phyloP scores from a whole-genome alignment of 768 basidiomycete genomes.

The Mycena albidolilacea region DNA sequence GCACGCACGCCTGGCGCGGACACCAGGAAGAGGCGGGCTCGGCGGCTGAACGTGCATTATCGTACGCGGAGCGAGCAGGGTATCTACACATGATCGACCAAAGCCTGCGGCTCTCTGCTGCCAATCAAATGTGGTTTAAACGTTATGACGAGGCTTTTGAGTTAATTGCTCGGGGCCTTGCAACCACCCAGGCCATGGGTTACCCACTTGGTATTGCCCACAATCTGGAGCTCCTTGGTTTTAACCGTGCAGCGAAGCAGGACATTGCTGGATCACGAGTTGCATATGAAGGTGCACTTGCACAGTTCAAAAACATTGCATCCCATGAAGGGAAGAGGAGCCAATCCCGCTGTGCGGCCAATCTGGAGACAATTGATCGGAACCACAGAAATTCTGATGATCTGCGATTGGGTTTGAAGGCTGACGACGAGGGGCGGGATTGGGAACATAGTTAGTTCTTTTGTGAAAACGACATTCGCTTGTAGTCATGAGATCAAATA shows the following conservation, averaged over 20 bases:
- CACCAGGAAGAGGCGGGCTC: not conserved
- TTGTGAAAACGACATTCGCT: constrained; percentile 4
- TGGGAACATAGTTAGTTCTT: constrained; percentile 8
- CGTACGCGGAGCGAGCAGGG: not conserved
- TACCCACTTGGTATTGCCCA: constrained; percentile 25
- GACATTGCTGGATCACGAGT: constrained; percentile 20
- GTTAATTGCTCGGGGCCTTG: not conserved
- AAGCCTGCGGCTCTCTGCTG: not conserved
- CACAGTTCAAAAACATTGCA: constrained; percentile 13
- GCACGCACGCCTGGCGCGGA: not conserved
- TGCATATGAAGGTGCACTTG: constrained; percentile 24
- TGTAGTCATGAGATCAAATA: not conserved
- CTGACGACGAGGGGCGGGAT: not conserved
- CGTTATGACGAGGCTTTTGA: not conserved
- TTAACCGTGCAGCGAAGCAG: constrained; percentile 14
- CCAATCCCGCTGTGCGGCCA: not conserved
- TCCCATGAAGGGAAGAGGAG: not conserved
- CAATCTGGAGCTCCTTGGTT: constrained; percentile 31
- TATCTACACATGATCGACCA: not conserved
- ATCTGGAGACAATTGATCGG: not conserved
- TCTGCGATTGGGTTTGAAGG: not conserved
- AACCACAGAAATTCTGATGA: constrained; percentile 4
- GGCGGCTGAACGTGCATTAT: not conserved
- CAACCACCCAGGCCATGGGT: not conserved
- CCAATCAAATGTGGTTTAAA: not conserved